Evolutionary conservation across 768 basidiomycete genomes (phyloP), one percentile per base, ranked within the genome.

Genomic region (Pleurotus platypus): DNA sequence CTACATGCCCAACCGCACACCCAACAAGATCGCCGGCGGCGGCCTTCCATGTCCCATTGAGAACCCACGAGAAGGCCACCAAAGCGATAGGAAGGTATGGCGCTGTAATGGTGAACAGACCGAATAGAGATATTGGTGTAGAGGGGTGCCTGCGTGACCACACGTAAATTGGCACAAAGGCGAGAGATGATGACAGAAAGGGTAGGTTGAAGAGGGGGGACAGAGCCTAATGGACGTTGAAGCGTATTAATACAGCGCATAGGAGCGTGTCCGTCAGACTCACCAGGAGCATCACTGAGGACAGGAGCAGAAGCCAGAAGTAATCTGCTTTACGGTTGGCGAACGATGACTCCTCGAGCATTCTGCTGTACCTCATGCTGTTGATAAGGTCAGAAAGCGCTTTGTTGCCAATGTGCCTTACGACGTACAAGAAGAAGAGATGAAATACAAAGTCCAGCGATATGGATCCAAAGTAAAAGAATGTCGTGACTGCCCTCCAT

Each of bases 321-420:
- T 97, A 99, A 69, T 98, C 96, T 18, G 95, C 96, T 70, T 81
- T 87, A 55, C 80, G 82, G 63, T 94, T 94, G 40, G 91, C 87
- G 69, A 96, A 99, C 2, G 93, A 93, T 12, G 93, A 95, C 71
- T 98, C 95, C 72, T 99, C 97, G 2, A 99, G 76, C 88, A 98
- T 91, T 46, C 95, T 82, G 61, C 93, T 94, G 67, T 98, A 98
- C 53, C 97, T 79, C 94, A 98, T 96, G 70, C 95, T 97, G 66
- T 24, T 24, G n/a, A 38, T 27, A 27, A n/a, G 18, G 57, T 57
- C 45, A 55, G 6, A 26, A 49, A 13, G 1, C 35, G 46, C 12
- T 39, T 43, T 7, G 26, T 15, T 3, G 11, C 15, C 16, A 24
- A 8, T 42, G 24, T 2, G n/a, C 9, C 24, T 1, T n/a, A 22